Base-by-base conservation (phyloP, 148 eudicot genomes). In the Rhododendron ferrugineum region DNA sequence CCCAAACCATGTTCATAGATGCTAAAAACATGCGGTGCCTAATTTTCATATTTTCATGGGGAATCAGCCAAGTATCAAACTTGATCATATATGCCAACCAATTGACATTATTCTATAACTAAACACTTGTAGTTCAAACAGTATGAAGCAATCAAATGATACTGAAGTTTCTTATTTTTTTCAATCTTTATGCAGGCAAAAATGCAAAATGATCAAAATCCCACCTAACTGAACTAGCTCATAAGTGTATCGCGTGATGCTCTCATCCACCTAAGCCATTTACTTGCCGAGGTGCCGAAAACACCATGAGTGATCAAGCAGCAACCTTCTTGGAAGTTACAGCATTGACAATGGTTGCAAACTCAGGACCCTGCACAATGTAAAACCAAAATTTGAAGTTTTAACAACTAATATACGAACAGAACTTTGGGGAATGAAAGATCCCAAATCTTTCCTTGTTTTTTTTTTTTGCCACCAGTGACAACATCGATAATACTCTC, bases 321-420 rank as follows among this genome's bases (percentile, higher is more conserved):
- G 99, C 92, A 87, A 95, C 97, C 89, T 95, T 96, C 95, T 96
- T 96, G 47, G 98, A 88, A 70, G 99, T 91, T 64, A 92, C 99
- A 37, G 99, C 93, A 89, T 95, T 96, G 42, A 96, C 87, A 81
- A 94, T 93, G 32, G 98, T 92, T 30, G 98, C 99, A 82, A 96
- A 96, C 87, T 96, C 99, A 47, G 95, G 96, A 74, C 99, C 99
- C 98, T 96, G 91, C 90, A 93, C 28, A 62, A 86, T 62, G 79
- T 16, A 66, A 73, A 76, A 77, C 37, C 32, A 81, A 84, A 77
- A 14, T 42, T 42, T 20, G 5, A 6, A 58, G 64, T 58, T 20
- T 34, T 36, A 40, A 30, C 34, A 5, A 58, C 30, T 36, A 23
- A 23, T 13, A 23, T 3, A 78, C 26, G 3, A 37, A 23, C 3